Conservation (phyloP, 2,329 filamentous ascomycete species). For the Fusarium musae region DNA sequence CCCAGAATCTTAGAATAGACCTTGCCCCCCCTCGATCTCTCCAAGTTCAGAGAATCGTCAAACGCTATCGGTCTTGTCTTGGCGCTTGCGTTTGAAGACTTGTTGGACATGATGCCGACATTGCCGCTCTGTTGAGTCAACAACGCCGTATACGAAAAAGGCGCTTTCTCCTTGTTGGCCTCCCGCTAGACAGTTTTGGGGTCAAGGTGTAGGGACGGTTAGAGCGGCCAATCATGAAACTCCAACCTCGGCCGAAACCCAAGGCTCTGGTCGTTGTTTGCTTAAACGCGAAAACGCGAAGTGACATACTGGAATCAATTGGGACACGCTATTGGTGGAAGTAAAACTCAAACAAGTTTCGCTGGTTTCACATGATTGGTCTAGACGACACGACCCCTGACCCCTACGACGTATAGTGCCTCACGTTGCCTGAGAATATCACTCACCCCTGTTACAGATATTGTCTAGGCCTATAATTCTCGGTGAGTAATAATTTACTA, state of each 20-base stretch:
- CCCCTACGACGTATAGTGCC: slow-evolving; percentile 1
- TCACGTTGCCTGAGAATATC: slow-evolving; percentile 1
- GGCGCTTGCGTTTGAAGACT: background rate
- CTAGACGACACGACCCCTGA: background rate
- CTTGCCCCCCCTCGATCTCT: background rate
- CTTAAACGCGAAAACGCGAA: background rate
- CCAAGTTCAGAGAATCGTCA: background rate
- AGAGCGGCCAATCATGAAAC: slow-evolving; percentile 7
- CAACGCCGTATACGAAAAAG: background rate
- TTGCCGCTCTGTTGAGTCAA: slow-evolving; percentile 4
- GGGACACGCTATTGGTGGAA: background rate
- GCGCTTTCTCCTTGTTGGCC: background rate
- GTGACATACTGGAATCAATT: background rate
- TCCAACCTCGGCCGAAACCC: background rate
- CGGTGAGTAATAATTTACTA: background rate
- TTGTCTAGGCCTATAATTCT: background rate
- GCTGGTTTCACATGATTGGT: slow-evolving; percentile 18
- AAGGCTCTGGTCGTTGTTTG: background rate
- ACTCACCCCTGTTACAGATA: slow-evolving; percentile 20
- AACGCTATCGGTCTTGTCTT: background rate
- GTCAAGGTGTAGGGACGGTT: background rate
- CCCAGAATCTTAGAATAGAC: background rate
- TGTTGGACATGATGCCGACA: slow-evolving; percentile 3
- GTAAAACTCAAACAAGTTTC: background rate
- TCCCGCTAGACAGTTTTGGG: background rate